Evolutionary conservation across 192 early-diverging fungal species (phyloP).

Genomic region (Coemansia reversa): DNA sequence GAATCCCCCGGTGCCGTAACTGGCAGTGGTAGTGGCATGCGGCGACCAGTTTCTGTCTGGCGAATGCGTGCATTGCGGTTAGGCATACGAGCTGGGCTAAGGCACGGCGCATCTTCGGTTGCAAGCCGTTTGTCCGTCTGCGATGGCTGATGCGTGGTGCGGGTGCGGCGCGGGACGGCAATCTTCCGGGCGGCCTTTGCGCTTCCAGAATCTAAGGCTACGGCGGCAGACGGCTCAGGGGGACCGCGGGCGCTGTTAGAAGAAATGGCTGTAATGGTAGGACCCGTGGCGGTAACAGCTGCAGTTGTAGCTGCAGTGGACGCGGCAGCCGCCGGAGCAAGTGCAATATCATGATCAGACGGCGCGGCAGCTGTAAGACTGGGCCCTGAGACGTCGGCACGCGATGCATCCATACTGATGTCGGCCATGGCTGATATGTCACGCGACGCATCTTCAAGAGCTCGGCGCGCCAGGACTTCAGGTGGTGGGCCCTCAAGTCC

Average conservation of each 20-base stretch:
- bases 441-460: slow-evolving; percentile 4
- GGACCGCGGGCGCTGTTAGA: neutral
- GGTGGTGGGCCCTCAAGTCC: slow-evolving; percentile 47
- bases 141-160: neutral
- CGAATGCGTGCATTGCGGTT: slow-evolving; percentile 12
- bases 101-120: slow-evolving; percentile 16
- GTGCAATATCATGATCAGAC: neutral
- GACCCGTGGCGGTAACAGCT: slow-evolving; percentile 10
- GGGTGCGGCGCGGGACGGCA: slow-evolving; percentile 16
- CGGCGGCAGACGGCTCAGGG: neutral
- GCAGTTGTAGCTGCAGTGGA: neutral
- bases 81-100: slow-evolving; percentile 34
- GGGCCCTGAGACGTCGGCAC: no score
- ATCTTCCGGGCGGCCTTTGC: slow-evolving; percentile 15
- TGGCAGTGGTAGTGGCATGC: slow-evolving; percentile 22
- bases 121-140: neutral
- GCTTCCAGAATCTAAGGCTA: slow-evolving; percentile 2
- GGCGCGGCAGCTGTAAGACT: no score
- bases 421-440: slow-evolving; percentile 5
- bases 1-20: neutral
- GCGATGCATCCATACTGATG: no score
- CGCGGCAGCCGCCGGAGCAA: neutral
- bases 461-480: slow-evolving; percentile 22
- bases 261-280: no score
- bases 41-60: slow-evolving; percentile 12